Conservation (phyloP, 345 rosid genomes). For the Xanthoceras sorbifolium region DNA sequence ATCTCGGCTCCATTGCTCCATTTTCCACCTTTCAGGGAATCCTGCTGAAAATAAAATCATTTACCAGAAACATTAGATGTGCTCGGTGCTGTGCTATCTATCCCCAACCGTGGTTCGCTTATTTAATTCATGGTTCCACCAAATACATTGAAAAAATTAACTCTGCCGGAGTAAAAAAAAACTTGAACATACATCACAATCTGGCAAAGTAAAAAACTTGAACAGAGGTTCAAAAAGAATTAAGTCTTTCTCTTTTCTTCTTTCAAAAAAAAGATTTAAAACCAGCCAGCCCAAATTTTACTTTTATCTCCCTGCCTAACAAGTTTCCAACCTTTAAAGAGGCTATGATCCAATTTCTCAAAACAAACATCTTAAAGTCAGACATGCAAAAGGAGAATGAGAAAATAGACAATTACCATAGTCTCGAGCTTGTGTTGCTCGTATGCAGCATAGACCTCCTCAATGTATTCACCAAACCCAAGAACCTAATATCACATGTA, state of each 20-base stretch:
- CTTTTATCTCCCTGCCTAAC: neutral
- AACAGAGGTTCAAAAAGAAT: neutral
- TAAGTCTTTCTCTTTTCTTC: neutral
- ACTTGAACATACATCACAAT: too few relatives aligned
- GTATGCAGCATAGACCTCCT: conserved; percentile 95
- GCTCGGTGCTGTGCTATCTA: neutral
- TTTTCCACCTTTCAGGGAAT: conserved; percentile 83
- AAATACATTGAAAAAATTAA: too few relatives aligned
- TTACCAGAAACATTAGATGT: conserved; percentile 19
- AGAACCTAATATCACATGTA: conserved; percentile 59
- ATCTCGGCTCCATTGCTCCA: conserved; percentile 85
- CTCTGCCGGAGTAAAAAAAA: too few relatives aligned
- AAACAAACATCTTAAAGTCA: conserved; percentile 1
- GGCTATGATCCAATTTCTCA: neutral
- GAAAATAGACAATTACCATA: conserved; percentile 50
- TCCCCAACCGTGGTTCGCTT: neutral
- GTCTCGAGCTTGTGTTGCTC: conserved; percentile 97
- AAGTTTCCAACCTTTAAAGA: neutral
- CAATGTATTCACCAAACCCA: conserved; percentile 98
- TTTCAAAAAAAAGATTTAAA: neutral
- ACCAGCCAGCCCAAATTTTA: neutral
- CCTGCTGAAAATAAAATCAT: conserved; percentile 83
- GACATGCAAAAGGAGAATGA: neutral
- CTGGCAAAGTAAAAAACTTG: neutral
- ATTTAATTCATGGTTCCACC: neutral